Base-by-base conservation (phyloP, 1,284 basidiomycete species). In the Trichosporon sp. region DNA sequence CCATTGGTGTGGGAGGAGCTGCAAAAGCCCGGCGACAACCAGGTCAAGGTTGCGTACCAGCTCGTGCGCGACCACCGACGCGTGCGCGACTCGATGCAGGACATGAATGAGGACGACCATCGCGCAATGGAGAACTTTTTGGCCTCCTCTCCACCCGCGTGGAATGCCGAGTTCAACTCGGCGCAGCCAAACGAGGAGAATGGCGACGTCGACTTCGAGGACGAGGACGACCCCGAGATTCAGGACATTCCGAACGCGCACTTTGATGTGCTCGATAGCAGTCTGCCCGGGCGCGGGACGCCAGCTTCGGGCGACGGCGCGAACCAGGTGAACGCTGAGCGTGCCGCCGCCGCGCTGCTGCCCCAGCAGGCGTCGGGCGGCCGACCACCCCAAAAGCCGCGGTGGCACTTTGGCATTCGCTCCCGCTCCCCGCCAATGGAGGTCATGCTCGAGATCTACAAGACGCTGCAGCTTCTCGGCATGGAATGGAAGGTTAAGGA, bases 361-460 rank as follows among this genome's bases (percentile, higher is more conserved):
- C 70, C 70, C 6, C 59, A 76, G 76, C 69, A 83, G 82, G 59
- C 59, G 16, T n/a, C 59, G 12, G 32, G 54, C 26, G 56, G 32
- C 4, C 54, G 59, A 72, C 77, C 78, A 3, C 76, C 78, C 37
- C 79, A 82, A 54, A 84, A 84, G 73, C 92, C 91, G 12, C 91
- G 91, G 79, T 99, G 97, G 97, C 97, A 99, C 83, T 99, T 98
- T 80, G 96, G 97, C 4, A 99, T 99, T 61, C 89, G 96, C 46
- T 95, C 93, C 76, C 88, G 95, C 70, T 94, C 92, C 71, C 94
- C 95, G 61, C 96, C 96, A 21, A 97, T 98, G 94, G 96, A 98
- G 83, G 96, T 99, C 61, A 98, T 99, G 96, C 86, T 98, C 31
- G 96, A 98, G 87, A 97, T 99, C 70, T 99, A 99, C 85, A 88